Evolutionary conservation across 148 eudicot species (phyloP), one percentile per base, ranked within the genome.

Genomic region (Cornus controversa): DNA sequence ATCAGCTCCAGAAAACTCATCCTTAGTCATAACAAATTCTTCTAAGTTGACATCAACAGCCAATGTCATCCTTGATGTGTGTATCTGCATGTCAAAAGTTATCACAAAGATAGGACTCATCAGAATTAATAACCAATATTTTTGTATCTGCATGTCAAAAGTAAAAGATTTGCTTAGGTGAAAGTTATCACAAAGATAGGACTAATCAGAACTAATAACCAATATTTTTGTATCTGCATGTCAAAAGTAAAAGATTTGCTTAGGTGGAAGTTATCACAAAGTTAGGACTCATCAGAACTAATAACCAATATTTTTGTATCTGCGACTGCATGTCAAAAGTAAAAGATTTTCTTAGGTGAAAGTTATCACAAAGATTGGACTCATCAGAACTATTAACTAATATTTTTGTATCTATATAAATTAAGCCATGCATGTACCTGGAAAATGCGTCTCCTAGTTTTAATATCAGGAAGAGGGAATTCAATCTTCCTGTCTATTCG

Each of bases 1-100:
- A 86, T 95, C 99, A 74, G 99, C 99, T 42, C 99, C 99, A 80
- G 99, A 95, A 64, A 95, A 91, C 83, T 95, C 99, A 84, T 95
- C 99, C 88, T 95, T 95, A 63, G 97, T 95, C 99, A 95, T 95
- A 26, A 95, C 97, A 85, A 95, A 95, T 81, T 95, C 99, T 85
- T 95, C 99, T 23, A 95, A 86, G 83, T 95, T 95, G 86, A 95
- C 99, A 84, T 91, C 99, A 31, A 91, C 99, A 81, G 97, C 88
- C 87, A 95, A 79, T 24, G 99, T 95, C 99, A 93, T 95, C 84
- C 90, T 91, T 60, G 96, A 87, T 65, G 99, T 95, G 83, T 95
- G 99, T 73, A 95, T 93, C 99, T 95, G 86, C 69, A 67, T 53
- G 8, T 20, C 23, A 75, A 36, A 27, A 54, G 34, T 34, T 53